phyloP scores from a whole-genome alignment of 2,329 filamentous ascomycete species.

The Coniochaeta prunicola region DNA sequence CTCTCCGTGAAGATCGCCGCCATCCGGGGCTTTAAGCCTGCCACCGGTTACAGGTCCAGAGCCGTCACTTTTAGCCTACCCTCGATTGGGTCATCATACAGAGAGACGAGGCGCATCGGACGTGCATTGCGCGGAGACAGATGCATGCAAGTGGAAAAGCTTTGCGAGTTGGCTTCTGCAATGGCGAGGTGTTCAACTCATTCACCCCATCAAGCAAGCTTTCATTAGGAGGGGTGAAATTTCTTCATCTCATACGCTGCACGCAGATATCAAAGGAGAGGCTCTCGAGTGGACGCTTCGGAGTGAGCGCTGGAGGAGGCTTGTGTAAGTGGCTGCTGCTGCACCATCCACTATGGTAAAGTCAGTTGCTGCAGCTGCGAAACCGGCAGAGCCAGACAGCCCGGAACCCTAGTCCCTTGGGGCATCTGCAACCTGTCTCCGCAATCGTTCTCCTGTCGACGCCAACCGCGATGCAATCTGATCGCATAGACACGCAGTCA shows the following conservation, averaged over 20 bases:
- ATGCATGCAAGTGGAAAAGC: not conserved
- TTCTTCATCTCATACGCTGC: not conserved
- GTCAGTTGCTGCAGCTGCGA: not conserved
- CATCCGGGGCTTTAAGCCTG: not conserved
- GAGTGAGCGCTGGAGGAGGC: not conserved
- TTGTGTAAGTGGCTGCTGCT: not conserved
- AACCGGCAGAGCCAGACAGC: not conserved
- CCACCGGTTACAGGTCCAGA: not conserved
- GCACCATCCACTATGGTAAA: not conserved
- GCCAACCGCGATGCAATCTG: not conserved
- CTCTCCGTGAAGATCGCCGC: not conserved
- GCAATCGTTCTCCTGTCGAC: not conserved
- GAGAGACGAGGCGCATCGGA: not conserved
- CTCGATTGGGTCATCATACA: not conserved
- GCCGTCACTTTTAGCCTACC: not conserved
- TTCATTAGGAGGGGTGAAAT: not conserved
- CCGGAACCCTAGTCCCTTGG: not conserved
- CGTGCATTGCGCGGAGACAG: not conserved
- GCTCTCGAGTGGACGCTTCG: not conserved
- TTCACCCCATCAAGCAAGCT: not conserved
- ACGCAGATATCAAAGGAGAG: not conserved
- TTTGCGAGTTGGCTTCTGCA: not conserved
- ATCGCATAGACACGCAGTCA: not conserved
- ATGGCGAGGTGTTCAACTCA: not conserved
- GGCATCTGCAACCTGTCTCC: not conserved